Base-by-base conservation (phyloP, 306 rosid genomes). In the Amphicarpaea edgeworthii region DNA sequence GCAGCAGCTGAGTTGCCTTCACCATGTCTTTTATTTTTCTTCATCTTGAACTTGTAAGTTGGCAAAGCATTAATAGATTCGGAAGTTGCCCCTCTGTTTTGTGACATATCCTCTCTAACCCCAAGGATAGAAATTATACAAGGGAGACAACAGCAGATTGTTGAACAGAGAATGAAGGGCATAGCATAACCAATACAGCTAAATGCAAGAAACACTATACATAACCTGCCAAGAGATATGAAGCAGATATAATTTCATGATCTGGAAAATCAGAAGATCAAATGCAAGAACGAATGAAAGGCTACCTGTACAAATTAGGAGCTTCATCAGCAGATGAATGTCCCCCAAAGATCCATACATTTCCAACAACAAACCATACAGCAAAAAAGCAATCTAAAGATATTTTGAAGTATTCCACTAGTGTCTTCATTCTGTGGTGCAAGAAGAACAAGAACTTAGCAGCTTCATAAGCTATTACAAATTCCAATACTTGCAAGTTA, bases 271-370 rank as follows among this genome's bases (percentile, higher is more conserved):
- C 67, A 51, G 68, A 74, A 51, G 60, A 67, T 57, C 51, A 38
- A 62, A 64, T 23, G 21, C 12, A 76, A 79, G 12, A 68, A 66
- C 6, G 57, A 50, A 65, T 26, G 70, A 69, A 77, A 78, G 68
- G 79, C 30, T 21, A 95, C 98, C 98, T 84, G 78, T 95, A 95
- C 91, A 92, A 81, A 81, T 95, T 95, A 58, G 98, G 97, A 88
- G 98, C 96, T 3, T 75, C 90, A 9, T 42, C 66, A 0, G 83
- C 86, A 46, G 98, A 92, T 10, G 96, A 84, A 73, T 77, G 95
- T 60, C 98, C 97, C 23, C 98, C 97, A 83, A 95, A 95, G 85
- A 95, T 89, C 98, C 98, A 95, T 37, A 95, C 97, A 70, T 95
- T 95, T 76, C 98, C 98, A 73, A 95, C 96, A 74, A 95, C 97